These are phyloP conservation scores for Purshia tridentata DNA, from an alignment of 306 rosid genomes.

Conservation along the genomic window DNA sequence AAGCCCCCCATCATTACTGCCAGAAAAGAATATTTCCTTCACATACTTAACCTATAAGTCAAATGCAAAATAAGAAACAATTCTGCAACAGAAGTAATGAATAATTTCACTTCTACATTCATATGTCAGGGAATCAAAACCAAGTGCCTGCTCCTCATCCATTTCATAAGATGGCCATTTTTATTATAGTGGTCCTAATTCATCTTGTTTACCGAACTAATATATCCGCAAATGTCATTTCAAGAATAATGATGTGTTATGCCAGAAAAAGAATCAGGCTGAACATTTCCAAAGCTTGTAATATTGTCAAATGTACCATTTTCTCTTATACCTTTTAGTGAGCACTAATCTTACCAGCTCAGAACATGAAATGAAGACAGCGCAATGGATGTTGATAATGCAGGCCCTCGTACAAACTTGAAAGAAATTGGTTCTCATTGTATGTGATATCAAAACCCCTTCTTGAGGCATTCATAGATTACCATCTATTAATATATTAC, in stretches of 20 bases:
- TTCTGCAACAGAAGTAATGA: not conserved
- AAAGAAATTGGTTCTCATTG: not conserved
- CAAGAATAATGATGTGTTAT: not conserved
- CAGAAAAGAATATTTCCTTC: conserved; percentile 69
- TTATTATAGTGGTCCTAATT: not conserved
- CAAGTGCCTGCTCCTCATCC: not conserved
- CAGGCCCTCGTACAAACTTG: not conserved
- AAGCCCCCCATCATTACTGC: conserved; percentile 30
- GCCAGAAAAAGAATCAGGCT: not conserved
- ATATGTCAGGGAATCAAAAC: not conserved
- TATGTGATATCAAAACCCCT: not conserved
- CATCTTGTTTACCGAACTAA: not conserved
- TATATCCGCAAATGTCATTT: not conserved
- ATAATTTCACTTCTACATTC: not conserved
- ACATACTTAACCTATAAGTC: conserved; percentile 58
- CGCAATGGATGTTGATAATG: not conserved
- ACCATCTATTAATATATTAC: not conserved
- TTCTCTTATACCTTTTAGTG: not conserved
- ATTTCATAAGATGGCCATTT: not conserved
- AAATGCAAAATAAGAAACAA: conserved; percentile 38
- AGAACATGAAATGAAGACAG: not conserved
- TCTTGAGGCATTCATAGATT: not conserved
- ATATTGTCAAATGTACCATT: not conserved
- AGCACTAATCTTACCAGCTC: not conserved
- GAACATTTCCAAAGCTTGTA: not conserved